phyloP scores from a whole-genome alignment of 208 protist genomes.

The Trypanosoma congolense region DNA sequence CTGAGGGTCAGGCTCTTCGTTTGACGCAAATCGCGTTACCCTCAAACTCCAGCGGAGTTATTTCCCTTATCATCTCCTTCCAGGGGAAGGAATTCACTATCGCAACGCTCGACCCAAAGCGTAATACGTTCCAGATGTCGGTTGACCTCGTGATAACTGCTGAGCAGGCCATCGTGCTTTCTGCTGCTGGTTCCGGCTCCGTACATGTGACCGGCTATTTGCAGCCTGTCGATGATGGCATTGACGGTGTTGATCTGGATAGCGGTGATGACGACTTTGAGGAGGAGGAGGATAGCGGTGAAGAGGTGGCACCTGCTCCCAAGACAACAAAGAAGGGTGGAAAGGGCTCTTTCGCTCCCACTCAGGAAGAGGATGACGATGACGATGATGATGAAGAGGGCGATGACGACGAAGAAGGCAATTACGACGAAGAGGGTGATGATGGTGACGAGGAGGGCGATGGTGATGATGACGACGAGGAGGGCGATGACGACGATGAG shows the following conservation, averaged over 20 bases:
- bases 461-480: conserved; percentile 17
- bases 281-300: conserved; percentile 16
- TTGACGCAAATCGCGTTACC: conserved; percentile 85
- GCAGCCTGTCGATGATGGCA: conserved; percentile 50
- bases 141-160: conserved; percentile 83
- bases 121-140: conserved; percentile 74
- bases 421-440: conserved; percentile 23
- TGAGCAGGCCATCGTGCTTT: conserved; percentile 67
- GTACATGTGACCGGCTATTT: conserved; percentile 85
- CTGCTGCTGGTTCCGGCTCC: conserved; percentile 63
- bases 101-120: conserved; percentile 81
- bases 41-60: conserved; percentile 58
- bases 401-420: conserved; percentile 30
- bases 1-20: conserved; percentile 75
- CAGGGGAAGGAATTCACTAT: conserved; percentile 89
- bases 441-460: conserved; percentile 14
- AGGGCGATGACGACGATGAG: conserved; percentile 27
- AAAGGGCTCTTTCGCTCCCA: background rate
- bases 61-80: conserved; percentile 74
- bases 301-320: conserved; percentile 7
- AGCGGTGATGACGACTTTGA: conserved; percentile 41
- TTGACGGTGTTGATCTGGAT: conserved; percentile 6
- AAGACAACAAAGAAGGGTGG: conserved; percentile 5
- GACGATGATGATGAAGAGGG: conserved; percentile 40
- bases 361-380: conserved; percentile 33